A percentile compares a stretch with the other conserved stretches of the same genome.
These are phyloP conservation scores for Kwoniella bestiolae DNA, from an alignment of 768 basidiomycete genomes.

Conservation along the genomic window DNA sequence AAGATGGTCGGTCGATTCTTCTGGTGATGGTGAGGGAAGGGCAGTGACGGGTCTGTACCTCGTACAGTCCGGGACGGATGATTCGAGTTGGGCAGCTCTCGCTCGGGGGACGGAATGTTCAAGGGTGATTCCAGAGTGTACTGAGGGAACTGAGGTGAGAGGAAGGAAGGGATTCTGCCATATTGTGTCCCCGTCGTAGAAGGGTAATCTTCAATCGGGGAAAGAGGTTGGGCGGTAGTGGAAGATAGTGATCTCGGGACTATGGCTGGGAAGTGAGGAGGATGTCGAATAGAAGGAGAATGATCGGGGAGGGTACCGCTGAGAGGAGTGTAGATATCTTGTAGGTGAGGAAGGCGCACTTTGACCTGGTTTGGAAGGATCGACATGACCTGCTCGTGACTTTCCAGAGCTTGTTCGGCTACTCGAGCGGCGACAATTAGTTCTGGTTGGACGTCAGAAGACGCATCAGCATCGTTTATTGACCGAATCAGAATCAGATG, in stretches of 20 bases:
- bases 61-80: not conserved
- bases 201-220: slow-evolving; percentile 17
- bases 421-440: slow-evolving; percentile 45
- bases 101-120: slow-evolving; percentile 7
- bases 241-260: not conserved
- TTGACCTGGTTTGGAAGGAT: slow-evolving; percentile 25
- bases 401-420: slow-evolving; percentile 39
- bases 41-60: not conserved
- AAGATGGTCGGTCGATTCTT: slow-evolving; percentile 7
- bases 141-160: slow-evolving; percentile 1
- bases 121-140: slow-evolving; percentile 6
- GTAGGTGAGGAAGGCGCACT: slow-evolving; percentile 17
- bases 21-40: slow-evolving; percentile 4
- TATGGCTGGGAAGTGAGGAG: not conserved
- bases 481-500: no score
- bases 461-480: no score
- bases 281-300: not conserved
- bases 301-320: not conserved
- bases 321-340: slow-evolving; percentile 1
- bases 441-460: slow-evolving; percentile 35
- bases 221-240: not conserved
- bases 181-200: slow-evolving; percentile 8
- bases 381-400: slow-evolving; percentile 37
- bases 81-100: not conserved
- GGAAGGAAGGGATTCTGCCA: not conserved